phyloP scores from a whole-genome alignment of 2,329 filamentous ascomycete genomes.

The Endocalyx cinctus region DNA sequence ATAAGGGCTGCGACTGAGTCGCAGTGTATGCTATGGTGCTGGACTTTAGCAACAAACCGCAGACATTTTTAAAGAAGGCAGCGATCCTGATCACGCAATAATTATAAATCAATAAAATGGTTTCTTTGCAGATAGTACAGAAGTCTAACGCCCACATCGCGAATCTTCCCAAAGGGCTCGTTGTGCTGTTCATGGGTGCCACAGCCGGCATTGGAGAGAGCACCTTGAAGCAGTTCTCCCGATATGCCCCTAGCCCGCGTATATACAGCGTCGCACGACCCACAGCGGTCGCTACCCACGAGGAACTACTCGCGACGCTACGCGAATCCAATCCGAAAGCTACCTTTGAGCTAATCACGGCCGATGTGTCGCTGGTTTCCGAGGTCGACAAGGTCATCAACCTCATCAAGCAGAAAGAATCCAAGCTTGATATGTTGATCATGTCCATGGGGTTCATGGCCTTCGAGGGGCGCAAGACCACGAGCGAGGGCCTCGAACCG shows the following conservation, averaged over 20 bases:
- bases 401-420: conserved; percentile 22
- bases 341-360: conserved; percentile 21
- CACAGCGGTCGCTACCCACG: neutral
- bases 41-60: no score
- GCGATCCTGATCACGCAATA: no score
- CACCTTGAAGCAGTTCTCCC: conserved; percentile 35
- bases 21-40: no score
- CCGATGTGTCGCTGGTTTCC: conserved; percentile 30
- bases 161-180: conserved; percentile 13
- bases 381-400: conserved; percentile 28
- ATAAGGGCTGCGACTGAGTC: no score
- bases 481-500: conserved; percentile 46
- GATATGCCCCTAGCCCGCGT: conserved; percentile 29
- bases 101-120: no score
- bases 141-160: conserved; percentile 25
- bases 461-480: conserved; percentile 34
- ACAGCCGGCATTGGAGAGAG: conserved; percentile 44
- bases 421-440: conserved; percentile 33
- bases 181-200: conserved; percentile 32
- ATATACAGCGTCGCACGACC: conserved; percentile 41
- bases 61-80: no score
- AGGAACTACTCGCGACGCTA: neutral
- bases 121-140: no score
- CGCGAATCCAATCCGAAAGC: conserved; percentile 6
- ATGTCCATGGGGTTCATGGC: conserved; percentile 31